These are phyloP conservation scores for Glutinoglossum americanum DNA, from an alignment of 495 filamentous ascomycete species.

Conservation along the genomic window DNA sequence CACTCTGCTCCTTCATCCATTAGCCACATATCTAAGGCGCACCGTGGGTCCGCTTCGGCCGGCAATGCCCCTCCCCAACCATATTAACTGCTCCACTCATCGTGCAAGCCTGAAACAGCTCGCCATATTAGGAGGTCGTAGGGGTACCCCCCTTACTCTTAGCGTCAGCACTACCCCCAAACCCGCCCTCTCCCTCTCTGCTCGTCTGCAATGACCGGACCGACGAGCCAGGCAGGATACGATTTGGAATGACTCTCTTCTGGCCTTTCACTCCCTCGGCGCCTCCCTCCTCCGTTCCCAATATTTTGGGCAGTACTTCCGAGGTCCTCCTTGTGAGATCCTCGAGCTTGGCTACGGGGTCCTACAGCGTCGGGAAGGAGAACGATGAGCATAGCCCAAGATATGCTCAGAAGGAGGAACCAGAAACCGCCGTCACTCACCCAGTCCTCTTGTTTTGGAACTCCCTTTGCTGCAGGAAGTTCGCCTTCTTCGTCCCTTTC, in stretches of 20 bases:
- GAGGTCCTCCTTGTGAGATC: constrained; percentile 2
- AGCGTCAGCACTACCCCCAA: not conserved
- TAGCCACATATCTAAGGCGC: too few relatives aligned
- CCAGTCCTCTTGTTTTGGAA: constrained; percentile 72
- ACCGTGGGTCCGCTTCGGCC: too few relatives aligned
- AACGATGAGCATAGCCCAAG: not conserved
- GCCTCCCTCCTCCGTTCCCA: not conserved
- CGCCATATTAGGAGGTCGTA: not conserved
- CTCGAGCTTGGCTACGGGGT: constrained; percentile 5
- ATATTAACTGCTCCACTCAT: not conserved
- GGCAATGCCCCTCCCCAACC: too few relatives aligned
- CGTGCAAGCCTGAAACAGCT: not conserved
- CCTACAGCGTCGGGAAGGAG: constrained; percentile 3
- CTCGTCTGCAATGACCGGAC: not conserved
- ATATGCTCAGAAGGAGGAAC: constrained; percentile 2
- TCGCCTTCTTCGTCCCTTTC: constrained; percentile 30
- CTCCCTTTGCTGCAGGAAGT: constrained; percentile 54
- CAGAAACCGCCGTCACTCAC: constrained; percentile 45
- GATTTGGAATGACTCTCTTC: not conserved
- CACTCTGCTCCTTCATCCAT: too few relatives aligned
- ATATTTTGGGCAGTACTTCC: not conserved
- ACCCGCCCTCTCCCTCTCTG: not conserved
- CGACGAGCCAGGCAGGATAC: constrained; percentile 1
- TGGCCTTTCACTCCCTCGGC: not conserved
- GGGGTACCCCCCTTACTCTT: not conserved